phyloP scores from a whole-genome alignment of 202 grass and related monocot genomes.

The Zizania palustris region DNA sequence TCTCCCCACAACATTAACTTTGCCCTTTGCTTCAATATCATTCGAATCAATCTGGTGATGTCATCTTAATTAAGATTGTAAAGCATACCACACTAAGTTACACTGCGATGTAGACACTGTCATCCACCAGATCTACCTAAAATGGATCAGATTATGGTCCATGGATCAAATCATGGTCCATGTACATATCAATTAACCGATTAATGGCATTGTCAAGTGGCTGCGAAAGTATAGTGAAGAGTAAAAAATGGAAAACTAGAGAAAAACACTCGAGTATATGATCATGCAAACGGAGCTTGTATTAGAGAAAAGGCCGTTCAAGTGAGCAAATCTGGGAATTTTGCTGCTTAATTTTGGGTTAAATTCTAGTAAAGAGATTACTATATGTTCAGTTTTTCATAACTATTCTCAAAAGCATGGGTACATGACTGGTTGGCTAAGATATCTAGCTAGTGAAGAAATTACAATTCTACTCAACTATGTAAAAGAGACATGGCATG shows the following conservation, averaged over 20 bases:
- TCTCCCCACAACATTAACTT: constrained; percentile 63
- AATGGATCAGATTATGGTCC: constrained; percentile 54
- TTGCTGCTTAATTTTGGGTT: constrained; percentile 11
- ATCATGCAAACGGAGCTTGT: constrained; percentile 5
- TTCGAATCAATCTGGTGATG: constrained; percentile 41
- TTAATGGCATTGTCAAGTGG: constrained; percentile 26
- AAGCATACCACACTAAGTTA: constrained; percentile 51
- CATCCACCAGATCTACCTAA: constrained; percentile 61
- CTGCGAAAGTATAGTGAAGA: constrained; percentile 22
- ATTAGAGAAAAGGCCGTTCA: constrained; percentile 31
- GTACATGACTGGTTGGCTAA: neutral
- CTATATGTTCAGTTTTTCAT: neutral
- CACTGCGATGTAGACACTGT: constrained; percentile 36
- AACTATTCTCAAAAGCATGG: neutral
- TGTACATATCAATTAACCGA: constrained; percentile 48
- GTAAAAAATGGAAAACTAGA: neutral
- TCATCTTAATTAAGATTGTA: constrained; percentile 53
- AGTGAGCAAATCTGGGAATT: constrained; percentile 4
- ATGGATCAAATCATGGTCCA: constrained; percentile 51
- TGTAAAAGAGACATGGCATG: constrained; percentile 8
- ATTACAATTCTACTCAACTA: constrained; percentile 12
- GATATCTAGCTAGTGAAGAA: constrained; percentile 25
- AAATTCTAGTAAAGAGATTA: neutral
- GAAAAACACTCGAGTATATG: neutral
- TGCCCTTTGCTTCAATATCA: constrained; percentile 49